Evolutionary conservation across 164 flowering plant genomes (phyloP), one percentile per base, ranked within the genome.

Genomic region (grape (Vitis vinifera)): DNA sequence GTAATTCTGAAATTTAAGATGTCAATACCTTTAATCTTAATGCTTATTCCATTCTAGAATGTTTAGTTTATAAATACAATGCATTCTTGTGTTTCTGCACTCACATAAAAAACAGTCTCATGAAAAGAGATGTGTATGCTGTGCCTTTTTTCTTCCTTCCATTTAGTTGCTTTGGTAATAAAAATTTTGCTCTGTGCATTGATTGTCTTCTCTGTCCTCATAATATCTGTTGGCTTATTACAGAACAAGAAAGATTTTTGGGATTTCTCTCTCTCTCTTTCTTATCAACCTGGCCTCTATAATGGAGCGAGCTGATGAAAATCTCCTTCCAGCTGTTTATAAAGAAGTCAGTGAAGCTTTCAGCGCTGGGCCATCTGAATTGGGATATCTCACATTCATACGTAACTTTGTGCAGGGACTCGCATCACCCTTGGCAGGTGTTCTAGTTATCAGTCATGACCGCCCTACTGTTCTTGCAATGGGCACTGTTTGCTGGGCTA

Each of bases 221-320:
- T 16, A 15, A 31, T 51, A 69, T 68, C 44, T 37, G 19, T 75
- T 75, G 44, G 14, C 51, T 57, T 71, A 49, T 72, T 15, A 73
- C 89, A 90, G 90, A 68, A 70, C 78, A 59, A 82, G 80, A 73
- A 87, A 78, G 79, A 48, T 94, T 50, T 91, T 86, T 71, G 98
- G 98, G 67, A 63, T 94, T 55, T 92, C 98, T 31, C 82, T 94
- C 9, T 92, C 99, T 27, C 83, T 95, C 51, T 80, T 95, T 65
- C 92, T 95, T 53, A 91, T 95, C 79, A 95, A 95, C 82, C 23
- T 95, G 86, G 99, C 94, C 55, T 80, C 98, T 37, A 85, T 95
- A 67, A 91, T 95, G 98, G 99, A 95, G 81, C 89, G 96, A 58
- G 94, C 99, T 17, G 98, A 95, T 76, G 99, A 95, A 75, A 91